These are phyloP conservation scores for Eimeria necatrix DNA, from an alignment of 169 alveolate genomes.

Conservation along the genomic window DNA sequence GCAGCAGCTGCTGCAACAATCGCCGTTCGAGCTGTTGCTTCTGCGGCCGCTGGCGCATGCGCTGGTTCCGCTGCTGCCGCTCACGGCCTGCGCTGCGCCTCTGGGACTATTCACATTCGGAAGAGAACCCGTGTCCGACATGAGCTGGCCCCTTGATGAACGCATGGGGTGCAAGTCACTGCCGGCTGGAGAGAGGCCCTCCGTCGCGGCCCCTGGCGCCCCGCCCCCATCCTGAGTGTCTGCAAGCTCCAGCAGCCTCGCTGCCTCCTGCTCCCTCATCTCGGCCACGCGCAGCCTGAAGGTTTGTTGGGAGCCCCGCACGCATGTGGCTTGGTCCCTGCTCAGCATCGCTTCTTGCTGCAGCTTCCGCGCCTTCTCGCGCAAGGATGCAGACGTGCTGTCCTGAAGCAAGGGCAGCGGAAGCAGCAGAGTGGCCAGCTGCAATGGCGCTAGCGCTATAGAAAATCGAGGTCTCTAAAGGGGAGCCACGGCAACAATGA, in stretches of 20 bases:
- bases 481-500: neutral
- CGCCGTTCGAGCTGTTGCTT: neutral
- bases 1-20: slow-evolving; percentile 7
- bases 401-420: slow-evolving; percentile 31
- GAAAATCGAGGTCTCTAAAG: neutral
- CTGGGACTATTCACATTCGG: neutral
- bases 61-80: neutral
- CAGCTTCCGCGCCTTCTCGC: slow-evolving; percentile 50
- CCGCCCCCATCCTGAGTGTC: neutral
- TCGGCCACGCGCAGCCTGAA: slow-evolving; percentile 32
- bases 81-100: neutral
- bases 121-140: neutral
- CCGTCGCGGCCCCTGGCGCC: neutral
- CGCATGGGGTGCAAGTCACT: neutral
- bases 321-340: slow-evolving; percentile 65
- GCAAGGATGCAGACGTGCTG: slow-evolving; percentile 49
- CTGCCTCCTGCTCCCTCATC: slow-evolving; percentile 60
- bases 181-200: slow-evolving; percentile 19
- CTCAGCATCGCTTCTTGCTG: slow-evolving; percentile 54
- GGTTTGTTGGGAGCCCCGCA: slow-evolving; percentile 47
- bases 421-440: neutral
- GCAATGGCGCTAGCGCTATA: neutral
- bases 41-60: slow-evolving; percentile 3
- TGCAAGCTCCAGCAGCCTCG: slow-evolving; percentile 9
- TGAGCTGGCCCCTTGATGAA: slow-evolving; percentile 12